Evolutionary conservation across 164 flowering plant species (phyloP), one percentile per base, ranked within the genome.

Genomic region (Sextonia rubra): DNA sequence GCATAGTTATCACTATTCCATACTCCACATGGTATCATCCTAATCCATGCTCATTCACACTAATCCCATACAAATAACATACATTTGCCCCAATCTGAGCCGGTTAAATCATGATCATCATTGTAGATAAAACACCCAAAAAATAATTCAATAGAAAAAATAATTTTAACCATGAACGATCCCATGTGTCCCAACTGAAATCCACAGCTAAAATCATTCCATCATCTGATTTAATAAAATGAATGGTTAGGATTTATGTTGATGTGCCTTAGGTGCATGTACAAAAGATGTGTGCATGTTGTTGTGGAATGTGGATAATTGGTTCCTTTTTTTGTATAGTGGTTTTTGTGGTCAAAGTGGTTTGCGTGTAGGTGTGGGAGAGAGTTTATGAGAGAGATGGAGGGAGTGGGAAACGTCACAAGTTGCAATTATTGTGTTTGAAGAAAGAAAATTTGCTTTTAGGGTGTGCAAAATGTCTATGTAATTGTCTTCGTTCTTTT

Each of bases 361-460:
- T 27, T 88, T 88, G 94, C 91, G 91, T 90, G 90, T 83, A 80
- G 85, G 80, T 74, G 80, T 83, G 72, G 84, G 80, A 79, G 80
- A 81, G 78, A 77, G 58, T 73, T 64, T 77, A 68, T 74, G 76
- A 81, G 82, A 75, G 78, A 1, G 75, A 79, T 66, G 81, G 81
- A 74, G 77, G 0, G 76, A 79, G 66, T 78, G 49, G 77, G 82
- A 84, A 81, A 83, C 90, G 88, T 86, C 91, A 88, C 85, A 80
- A 84, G 70, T 76, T 83, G 71, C 88, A 86, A 88, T 86, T 83
- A 85, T 78, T 74, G 77, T 52, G 68, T 32, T 77, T 64, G 73
- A 60, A 66, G 47, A 55, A 66, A 66, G 27, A 32, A 30, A 73
- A 22, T 37, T 66, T n/a, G 30, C 25, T n/a, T 44, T 44, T 15